Evolutionary conservation across 164 flowering plant species (phyloP).

Genomic region (Hamamelis virginiana): DNA sequence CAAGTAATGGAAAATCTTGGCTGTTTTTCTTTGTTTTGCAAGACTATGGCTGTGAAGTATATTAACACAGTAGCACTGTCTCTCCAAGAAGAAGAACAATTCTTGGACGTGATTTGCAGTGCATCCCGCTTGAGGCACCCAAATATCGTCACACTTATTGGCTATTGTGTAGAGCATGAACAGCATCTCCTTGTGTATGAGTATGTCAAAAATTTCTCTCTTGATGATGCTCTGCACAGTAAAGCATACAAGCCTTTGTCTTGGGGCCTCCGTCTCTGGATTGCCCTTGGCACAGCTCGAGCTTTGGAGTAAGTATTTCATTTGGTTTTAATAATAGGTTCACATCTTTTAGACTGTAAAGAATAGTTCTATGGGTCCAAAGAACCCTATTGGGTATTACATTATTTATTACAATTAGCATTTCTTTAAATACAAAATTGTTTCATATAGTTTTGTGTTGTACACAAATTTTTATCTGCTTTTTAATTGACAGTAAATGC

Average conservation of each 20-base stretch:
- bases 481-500: too few species aligned
- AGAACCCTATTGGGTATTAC: too few species aligned
- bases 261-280: constrained; percentile 64
- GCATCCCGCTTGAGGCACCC: constrained; percentile 73
- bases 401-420: too few species aligned
- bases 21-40: constrained; percentile 2
- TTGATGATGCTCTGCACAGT: constrained; percentile 60
- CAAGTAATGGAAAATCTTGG: neutral
- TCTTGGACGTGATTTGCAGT: constrained; percentile 58
- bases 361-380: too few species aligned
- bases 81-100: constrained; percentile 67
- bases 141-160: constrained; percentile 64
- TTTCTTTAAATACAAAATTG: too few species aligned
- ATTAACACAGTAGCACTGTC: constrained; percentile 50
- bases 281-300: constrained; percentile 71
- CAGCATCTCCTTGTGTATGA: constrained; percentile 77
- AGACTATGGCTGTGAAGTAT: constrained; percentile 72
- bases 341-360: too few species aligned
- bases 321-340: neutral
- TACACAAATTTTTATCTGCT: too few species aligned
- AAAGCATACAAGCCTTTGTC: constrained; percentile 41
- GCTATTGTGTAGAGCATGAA: constrained; percentile 72
- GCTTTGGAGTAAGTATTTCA: constrained; percentile 67
- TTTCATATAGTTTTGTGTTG: too few species aligned
- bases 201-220: constrained; percentile 57